A percentile compares a stretch with the other conserved stretches of the same genome.
phyloP scores from a whole-genome alignment of 306 rosid genomes.

The Dryas drummondii region DNA sequence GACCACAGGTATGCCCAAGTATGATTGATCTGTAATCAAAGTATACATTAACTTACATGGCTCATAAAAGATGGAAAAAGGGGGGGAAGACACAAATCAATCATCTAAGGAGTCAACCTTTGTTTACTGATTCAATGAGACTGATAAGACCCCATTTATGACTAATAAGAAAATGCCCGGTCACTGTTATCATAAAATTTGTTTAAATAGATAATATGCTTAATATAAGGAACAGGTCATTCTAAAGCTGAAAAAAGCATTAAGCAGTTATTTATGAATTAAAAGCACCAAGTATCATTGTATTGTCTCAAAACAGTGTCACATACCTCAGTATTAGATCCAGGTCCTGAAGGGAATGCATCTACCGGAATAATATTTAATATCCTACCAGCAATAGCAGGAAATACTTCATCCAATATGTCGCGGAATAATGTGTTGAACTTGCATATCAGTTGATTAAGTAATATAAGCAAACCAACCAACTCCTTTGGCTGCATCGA shows the following conservation, averaged over 20 bases:
- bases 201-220: not conserved
- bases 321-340: constrained; percentile 82
- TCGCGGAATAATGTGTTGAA: constrained; percentile 62
- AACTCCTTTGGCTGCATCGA: constrained; percentile 87
- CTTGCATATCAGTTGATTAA: constrained; percentile 94
- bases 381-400: constrained; percentile 68
- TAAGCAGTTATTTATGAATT: constrained; percentile 9
- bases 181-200: not conserved
- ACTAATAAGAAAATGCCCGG: not conserved
- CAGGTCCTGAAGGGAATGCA: constrained; percentile 74
- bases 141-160: not conserved
- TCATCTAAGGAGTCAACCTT: not conserved
- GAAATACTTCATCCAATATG: constrained; percentile 87
- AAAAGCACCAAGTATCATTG: constrained; percentile 6
- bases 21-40: not conserved
- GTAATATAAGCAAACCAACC: constrained; percentile 70
- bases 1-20: not conserved
- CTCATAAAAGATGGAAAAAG: not conserved
- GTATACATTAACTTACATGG: not conserved
- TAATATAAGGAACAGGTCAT: not conserved
- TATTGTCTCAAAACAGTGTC: not conserved
- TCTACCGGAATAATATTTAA: constrained; percentile 74
- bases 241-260: constrained; percentile 10
- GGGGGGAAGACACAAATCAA: not conserved
- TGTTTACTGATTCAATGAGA: not conserved